Percentiles rank a stretch among this genome's conserved stretches.
These are phyloP conservation scores for Aspergillus phoenicis DNA, from an alignment of 2,329 filamentous ascomycete species.

Conservation along the genomic window DNA sequence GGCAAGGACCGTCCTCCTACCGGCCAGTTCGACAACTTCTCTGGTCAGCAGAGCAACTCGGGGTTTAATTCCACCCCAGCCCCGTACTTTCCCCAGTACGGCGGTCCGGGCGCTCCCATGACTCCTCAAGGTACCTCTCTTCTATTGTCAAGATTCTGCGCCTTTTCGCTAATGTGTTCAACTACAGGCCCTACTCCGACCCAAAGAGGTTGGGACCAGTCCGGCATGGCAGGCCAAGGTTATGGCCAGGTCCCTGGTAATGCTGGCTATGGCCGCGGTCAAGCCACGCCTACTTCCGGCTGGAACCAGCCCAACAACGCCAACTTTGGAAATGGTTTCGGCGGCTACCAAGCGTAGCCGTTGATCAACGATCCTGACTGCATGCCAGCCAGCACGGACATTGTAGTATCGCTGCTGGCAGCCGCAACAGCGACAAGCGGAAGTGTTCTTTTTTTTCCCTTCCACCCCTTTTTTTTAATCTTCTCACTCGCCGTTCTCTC, in stretches of 20 bases:
- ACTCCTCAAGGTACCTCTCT: slow-evolving; percentile 57
- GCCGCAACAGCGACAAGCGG: slow-evolving; percentile 21
- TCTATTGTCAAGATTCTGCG: neutral
- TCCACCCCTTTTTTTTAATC: slow-evolving; percentile 16
- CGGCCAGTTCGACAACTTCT: slow-evolving; percentile 78
- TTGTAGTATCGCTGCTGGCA: slow-evolving; percentile 18
- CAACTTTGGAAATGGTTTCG: slow-evolving; percentile 59
- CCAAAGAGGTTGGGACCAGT: slow-evolving; percentile 59
- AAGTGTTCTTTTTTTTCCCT: slow-evolving; percentile 16
- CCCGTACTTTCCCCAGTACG: slow-evolving; percentile 90
- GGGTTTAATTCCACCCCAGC: slow-evolving; percentile 73
- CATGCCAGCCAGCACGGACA: slow-evolving; percentile 17
- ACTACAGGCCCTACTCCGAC: slow-evolving; percentile 56
- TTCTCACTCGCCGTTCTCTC: slow-evolving; percentile 24
- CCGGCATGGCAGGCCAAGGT: slow-evolving; percentile 49
- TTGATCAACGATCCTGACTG: slow-evolving; percentile 11
- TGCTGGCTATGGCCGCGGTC: slow-evolving; percentile 80
- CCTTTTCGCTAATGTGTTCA: slow-evolving; percentile 17
- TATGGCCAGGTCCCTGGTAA: slow-evolving; percentile 70
- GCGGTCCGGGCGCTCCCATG: slow-evolving; percentile 67
- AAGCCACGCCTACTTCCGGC: slow-evolving; percentile 54
- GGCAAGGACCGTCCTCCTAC: slow-evolving; percentile 96
- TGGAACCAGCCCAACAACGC: slow-evolving; percentile 56
- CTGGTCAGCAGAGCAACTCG: slow-evolving; percentile 74
- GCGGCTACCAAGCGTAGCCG: slow-evolving; percentile 61